Evolutionary conservation across 495 filamentous ascomycete species (phyloP), one percentile per base, ranked within the genome.

Genomic region (Penicillium atrosanguineum): DNA sequence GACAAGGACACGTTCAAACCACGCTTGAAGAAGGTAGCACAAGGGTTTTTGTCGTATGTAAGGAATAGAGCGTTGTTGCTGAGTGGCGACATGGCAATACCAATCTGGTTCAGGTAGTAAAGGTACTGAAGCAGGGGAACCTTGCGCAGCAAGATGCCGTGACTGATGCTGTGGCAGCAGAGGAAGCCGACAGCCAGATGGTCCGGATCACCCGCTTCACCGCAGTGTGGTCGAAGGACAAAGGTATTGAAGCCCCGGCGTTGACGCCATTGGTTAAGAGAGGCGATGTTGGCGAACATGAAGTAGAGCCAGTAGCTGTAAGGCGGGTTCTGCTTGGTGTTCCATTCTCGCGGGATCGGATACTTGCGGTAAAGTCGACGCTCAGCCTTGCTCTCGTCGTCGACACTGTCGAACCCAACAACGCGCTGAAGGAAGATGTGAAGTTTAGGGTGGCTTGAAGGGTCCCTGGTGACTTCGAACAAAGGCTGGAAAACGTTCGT

Each of bases 291-390:
- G 38, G 95, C 83, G 63, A 91, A 98, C 48, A 98, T 83, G 65
- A 96, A 92, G 73, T 97, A 98, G 57, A 98, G 86, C 94, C 94
- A 98, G 71, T 98, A 97, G 67, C 86, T 97, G 72, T 98, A 98
- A 2, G 95, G 94, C 21, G 94, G 95, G 67, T 98, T 97, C 64
- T 97, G 90, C 62, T 87, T 91, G 16, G 89, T 87, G 55, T 86
- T 82, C 94, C 94, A 98, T 48, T 85, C 81, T 44, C 81, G 87
- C 2, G 94, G 92, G 7, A 93, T 84, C 6, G 95, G 95, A 50
- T 95, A 98, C 67, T 98, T 98, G 56, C 83, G 86, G 68, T 90
- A 96, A 14, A 96, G 78, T 23, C 94, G 85, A 15, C 93, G 86
- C 67, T 98, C 94, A 11, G 87, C 78, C 73, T 98, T 98, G 76